Base-by-base conservation (phyloP, 805 yeast genomes). In the Candida gorgasii region DNA sequence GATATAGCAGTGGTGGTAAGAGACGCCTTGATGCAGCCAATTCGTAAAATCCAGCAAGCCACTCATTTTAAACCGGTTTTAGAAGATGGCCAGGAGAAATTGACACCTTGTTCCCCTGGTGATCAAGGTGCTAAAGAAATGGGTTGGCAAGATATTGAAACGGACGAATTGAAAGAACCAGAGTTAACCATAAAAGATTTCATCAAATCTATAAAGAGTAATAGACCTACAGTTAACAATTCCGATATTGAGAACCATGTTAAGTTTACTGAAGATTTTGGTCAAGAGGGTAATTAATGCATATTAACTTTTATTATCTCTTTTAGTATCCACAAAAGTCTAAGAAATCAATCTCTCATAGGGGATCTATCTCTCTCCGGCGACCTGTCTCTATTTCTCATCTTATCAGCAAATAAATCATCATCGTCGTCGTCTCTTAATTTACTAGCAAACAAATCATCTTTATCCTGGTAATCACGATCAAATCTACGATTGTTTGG, bases 61-160 rank as follows among this genome's bases (percentile, higher is more conserved):
- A 93, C 99, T 0, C 99, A 93, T 71, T 93, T 93, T 72, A 86
- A 85, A 59, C 73, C 76, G 46, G 79, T 79, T 8, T 50, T 56
- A 1, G 75, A 67, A 2, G 71, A 67, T 19, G 69, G 66, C 1
- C 50, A 45, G 13, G 67, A 62, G 19, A 82, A 80, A 59, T 75
- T 80, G 38, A 86, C 90, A 12, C 99, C 99, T 1, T 93, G 99
- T 59, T 89, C 97, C 0, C 99, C 99, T 0, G 99, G 99, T n/a
- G 97, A 87, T 50, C 59, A 63, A 2, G 87, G 78, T 13, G 97
- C 98, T 0, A 62, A 67, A 30, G 99, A 93, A 59, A 84, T 86
- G 88, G 82, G 80, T 58, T 93, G 99, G 99, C 80, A 86, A 77
- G 92, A 89, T 47, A 79, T 93, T 28, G 93, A 79, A 42, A 85